Evolutionary conservation across 768 basidiomycete species (phyloP), one percentile per base, ranked within the genome.

Genomic region (Suillus paluster): DNA sequence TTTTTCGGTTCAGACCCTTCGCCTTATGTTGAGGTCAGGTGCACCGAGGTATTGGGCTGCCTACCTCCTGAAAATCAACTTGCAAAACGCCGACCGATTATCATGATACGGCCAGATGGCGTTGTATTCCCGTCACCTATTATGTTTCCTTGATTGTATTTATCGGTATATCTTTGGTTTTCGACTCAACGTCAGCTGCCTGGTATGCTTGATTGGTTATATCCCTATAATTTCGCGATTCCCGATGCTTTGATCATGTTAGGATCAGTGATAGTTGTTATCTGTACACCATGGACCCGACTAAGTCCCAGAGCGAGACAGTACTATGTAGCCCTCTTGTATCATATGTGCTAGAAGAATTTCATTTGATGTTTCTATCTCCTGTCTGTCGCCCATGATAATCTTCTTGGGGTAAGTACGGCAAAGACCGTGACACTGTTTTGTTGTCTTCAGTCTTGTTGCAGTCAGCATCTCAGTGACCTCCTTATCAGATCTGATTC

Each of bases 1-100:
- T 95, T 92, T 82, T 94, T 95, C 68, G 94, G 94, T 45, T 86
- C 88, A 27, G 91, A 93, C 74, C 91, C 89, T 58, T 92, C 91
- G 61, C 89, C 90, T n/a, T 91, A 87, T 71, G 90, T 91, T 64
- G 92, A 94, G 78, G 87, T 95, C 69, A 85, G 93, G 63, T 94
- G 94, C 78, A 88, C 88, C 38, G 93, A 95, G 77, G 91, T 92
- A 19, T 75, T 93, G 23, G 91, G 90, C 21, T 93, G 92, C 68
- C 77, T 92, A 46, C 94, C 93, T 17, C 90, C 91, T 4, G 91
- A 92, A 66, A 80, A 80, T 53, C 86, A 83, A 66, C 76, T 82
- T 57, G 74, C 79, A 61, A 92, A 91, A 77, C 89, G 90, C 59
- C 81, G 91, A 55, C 91, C 92, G 10, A 86, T 96, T 61, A 83